phyloP scores from a whole-genome alignment of 352 stramenopile species.

The Pythium aquatile region DNA sequence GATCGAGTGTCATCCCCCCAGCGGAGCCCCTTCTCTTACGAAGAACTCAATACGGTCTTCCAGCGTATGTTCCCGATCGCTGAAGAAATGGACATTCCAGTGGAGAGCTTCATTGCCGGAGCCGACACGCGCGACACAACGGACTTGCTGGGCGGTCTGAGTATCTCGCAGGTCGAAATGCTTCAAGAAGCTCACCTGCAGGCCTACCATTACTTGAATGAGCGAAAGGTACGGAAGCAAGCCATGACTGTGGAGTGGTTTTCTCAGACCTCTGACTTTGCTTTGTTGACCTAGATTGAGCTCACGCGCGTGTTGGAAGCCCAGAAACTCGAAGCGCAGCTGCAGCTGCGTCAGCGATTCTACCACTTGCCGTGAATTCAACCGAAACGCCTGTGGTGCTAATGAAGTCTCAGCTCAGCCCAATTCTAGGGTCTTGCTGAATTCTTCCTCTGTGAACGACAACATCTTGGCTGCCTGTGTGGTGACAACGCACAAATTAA shows the following conservation, averaged over 20 bases:
- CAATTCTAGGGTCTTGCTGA: conserved; percentile 73
- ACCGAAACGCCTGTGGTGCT: background rate
- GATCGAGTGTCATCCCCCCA: background rate
- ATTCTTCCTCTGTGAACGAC: conserved; percentile 83
- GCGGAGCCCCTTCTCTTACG: conserved; percentile 34
- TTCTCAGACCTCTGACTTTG: no score
- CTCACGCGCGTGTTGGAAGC: conserved; percentile 71
- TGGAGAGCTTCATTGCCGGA: conserved; percentile 78
- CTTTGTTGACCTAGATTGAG: conserved; percentile 45
- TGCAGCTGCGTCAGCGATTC: conserved; percentile 65
- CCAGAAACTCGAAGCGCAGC: conserved; percentile 65
- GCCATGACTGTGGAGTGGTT: background rate
- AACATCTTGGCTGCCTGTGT: conserved; percentile 77
- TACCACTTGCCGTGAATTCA: conserved; percentile 35
- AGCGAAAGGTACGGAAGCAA: conserved; percentile 61
- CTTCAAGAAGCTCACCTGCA: conserved; percentile 81
- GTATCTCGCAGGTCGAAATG: conserved; percentile 81
- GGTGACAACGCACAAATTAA: conserved; percentile 1
- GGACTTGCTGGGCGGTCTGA: conserved; percentile 54
- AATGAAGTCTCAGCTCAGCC: conserved; percentile 25
- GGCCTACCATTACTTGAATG: conserved; percentile 78
- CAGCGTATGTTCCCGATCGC: conserved; percentile 68
- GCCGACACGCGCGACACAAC: conserved; percentile 40
- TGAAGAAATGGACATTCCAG: conserved; percentile 65
- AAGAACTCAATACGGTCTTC: conserved; percentile 53